Evolutionary conservation across 169 alveolate species (phyloP).

Genomic region (Plasmodium vinckei): DNA sequence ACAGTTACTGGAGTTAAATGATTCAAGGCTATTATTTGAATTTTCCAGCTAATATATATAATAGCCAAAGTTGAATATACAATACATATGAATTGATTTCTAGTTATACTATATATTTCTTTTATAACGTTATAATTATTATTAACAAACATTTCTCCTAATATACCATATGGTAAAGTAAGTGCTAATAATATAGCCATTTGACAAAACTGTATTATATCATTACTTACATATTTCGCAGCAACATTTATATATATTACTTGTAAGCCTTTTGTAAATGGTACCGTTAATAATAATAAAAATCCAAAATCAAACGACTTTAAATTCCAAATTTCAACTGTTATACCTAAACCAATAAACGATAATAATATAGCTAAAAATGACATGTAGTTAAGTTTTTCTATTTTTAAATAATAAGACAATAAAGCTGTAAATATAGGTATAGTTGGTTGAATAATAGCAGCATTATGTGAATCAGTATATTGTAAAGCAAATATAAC

Average conservation of each 20-base stretch:
- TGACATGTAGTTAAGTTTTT: conserved; percentile 72
- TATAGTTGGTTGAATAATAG: conserved; percentile 78
- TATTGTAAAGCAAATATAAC: conserved; percentile 75
- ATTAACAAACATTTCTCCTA: conserved; percentile 70
- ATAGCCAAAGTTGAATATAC: conserved; percentile 77
- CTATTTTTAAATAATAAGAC: conserved; percentile 76
- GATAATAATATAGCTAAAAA: conserved; percentile 71
- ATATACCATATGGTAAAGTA: conserved; percentile 74
- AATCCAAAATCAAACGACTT: conserved; percentile 49
- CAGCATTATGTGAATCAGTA: conserved; percentile 75
- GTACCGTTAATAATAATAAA: conserved; percentile 62
- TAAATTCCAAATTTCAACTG: conserved; percentile 71
- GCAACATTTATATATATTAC: conserved; percentile 71
- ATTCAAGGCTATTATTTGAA: conserved; percentile 77
- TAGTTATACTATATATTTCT: conserved; percentile 27
- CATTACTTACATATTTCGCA: conserved; percentile 75
- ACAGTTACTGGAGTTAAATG: conserved; percentile 77
- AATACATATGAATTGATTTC: conserved; percentile 48
- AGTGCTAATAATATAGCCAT: conserved; percentile 55
- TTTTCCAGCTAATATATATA: conserved; percentile 77
- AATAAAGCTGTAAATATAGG: conserved; percentile 81
- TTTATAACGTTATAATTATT: conserved; percentile 27
- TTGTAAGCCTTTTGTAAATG: conserved; percentile 71
- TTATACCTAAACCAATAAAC: conserved; percentile 73
- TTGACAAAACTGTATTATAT: conserved; percentile 66